Conservation (phyloP, 2,329 filamentous ascomycete genomes). For the Clonostachys sp. region DNA sequence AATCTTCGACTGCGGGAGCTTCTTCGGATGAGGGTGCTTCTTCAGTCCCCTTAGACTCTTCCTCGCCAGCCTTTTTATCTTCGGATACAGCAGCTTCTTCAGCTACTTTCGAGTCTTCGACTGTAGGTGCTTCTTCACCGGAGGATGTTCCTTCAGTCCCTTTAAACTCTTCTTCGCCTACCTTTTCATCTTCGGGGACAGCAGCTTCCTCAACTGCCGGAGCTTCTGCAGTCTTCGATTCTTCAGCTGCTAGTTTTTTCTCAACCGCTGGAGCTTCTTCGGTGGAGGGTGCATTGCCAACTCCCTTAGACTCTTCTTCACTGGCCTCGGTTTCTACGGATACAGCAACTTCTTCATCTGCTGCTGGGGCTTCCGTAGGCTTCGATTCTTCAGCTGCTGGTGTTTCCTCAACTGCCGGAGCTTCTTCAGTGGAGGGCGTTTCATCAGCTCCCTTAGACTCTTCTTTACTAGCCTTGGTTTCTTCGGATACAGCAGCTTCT, state of each 20-base stretch:
- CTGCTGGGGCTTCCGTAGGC: not conserved
- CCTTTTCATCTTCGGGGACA: too few relatives aligned
- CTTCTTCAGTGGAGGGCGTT: not conserved
- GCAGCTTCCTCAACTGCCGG: too few relatives aligned
- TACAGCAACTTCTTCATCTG: not conserved
- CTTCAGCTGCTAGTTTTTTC: not conserved
- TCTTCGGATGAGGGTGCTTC: not conserved
- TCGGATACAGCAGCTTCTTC: not conserved
- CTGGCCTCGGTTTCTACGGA: not conserved
- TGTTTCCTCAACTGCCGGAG: not conserved
- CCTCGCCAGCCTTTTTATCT: not conserved
- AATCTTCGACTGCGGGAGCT: not conserved
- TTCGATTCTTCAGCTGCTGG: not conserved
- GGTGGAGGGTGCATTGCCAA: not conserved
- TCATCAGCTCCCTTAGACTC: not conserved
- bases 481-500: not conserved
- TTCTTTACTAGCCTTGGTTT: not conserved
- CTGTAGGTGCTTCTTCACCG: too few relatives aligned
- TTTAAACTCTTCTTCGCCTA: too few relatives aligned
- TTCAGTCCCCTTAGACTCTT: not conserved
- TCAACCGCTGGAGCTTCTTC: not conserved
- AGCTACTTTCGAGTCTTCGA: too few relatives aligned
- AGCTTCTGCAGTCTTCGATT: too few relatives aligned
- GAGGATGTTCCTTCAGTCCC: too few relatives aligned
- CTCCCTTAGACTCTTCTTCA: not conserved